Evolutionary conservation across 2,329 filamentous ascomycete genomes (phyloP).

Genomic region (Fusarium mangiferae): DNA sequence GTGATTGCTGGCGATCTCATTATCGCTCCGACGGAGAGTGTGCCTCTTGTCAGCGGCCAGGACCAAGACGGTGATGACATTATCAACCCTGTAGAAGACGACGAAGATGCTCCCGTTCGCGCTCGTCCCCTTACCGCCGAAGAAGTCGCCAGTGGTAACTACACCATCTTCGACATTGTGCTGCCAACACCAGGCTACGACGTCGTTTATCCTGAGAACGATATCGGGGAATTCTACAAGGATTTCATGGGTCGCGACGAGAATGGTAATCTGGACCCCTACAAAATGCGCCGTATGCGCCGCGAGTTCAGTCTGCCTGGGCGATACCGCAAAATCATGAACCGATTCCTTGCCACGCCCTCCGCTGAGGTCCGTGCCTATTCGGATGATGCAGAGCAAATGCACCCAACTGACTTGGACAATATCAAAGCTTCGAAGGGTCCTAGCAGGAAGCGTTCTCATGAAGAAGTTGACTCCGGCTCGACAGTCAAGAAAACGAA

Average conservation of each 20-base stretch:
- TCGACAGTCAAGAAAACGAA: slow-evolving; percentile 42
- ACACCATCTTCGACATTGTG: slow-evolving; percentile 87
- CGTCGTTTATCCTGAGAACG: slow-evolving; percentile 85
- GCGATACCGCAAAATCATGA: slow-evolving; percentile 86
- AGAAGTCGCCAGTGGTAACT: slow-evolving; percentile 82
- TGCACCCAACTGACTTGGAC: slow-evolving; percentile 89
- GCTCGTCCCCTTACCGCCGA: slow-evolving; percentile 79
- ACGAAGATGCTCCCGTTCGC: slow-evolving; percentile 58
- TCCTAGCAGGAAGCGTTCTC: slow-evolving; percentile 32
- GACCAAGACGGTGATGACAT: slow-evolving; percentile 67
- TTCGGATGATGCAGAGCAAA: slow-evolving; percentile 77
- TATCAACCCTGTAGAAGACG: slow-evolving; percentile 55
- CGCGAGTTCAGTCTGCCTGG: slow-evolving; percentile 91
- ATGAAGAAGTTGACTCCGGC: slow-evolving; percentile 27
- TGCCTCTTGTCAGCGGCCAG: slow-evolving; percentile 61
- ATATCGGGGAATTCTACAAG: slow-evolving; percentile 83
- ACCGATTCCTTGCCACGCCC: slow-evolving; percentile 72
- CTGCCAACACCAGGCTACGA: slow-evolving; percentile 94
- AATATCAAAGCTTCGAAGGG: slow-evolving; percentile 60
- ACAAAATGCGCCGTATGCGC: slow-evolving; percentile 86
- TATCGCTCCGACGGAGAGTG: slow-evolving; percentile 57
- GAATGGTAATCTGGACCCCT: slow-evolving; percentile 83
- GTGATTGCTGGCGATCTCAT: slow-evolving; percentile 90
- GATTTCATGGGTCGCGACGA: slow-evolving; percentile 84
- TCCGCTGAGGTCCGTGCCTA: slow-evolving; percentile 78